These are phyloP conservation scores for Mychonastes homosphaera DNA, from an alignment of 139 green algal genomes.

Conservation along the genomic window DNA sequence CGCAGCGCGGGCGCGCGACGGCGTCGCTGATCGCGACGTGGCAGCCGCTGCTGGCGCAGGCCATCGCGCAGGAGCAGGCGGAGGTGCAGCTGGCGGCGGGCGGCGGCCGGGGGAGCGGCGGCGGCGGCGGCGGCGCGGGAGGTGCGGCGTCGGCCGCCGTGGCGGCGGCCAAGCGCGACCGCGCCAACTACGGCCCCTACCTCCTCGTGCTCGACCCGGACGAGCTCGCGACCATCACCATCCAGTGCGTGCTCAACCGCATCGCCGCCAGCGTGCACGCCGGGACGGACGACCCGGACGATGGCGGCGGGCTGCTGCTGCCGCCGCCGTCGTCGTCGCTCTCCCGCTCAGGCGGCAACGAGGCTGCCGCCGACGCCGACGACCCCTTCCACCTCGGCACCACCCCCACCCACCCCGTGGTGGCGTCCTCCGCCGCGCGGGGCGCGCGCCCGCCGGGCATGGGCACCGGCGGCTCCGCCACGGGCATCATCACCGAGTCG, in stretches of 20 bases:
- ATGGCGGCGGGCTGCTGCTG: too few species aligned
- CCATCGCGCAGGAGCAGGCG: slow-evolving; percentile 36
- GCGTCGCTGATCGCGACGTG: slow-evolving; percentile 31
- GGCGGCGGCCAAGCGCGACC: slow-evolving; percentile 20
- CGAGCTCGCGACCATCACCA: slow-evolving; percentile 44
- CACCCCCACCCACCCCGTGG: too few species aligned
- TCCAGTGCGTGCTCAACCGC: slow-evolving; percentile 27
- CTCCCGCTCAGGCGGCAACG: too few species aligned
- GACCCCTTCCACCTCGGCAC: too few species aligned
- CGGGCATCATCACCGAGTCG: too few species aligned
- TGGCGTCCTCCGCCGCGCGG: too few species aligned
- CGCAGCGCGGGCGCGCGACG: neutral
- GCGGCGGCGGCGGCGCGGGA: slow-evolving; percentile 32
- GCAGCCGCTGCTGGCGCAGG: slow-evolving; percentile 25
- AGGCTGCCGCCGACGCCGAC: too few species aligned
- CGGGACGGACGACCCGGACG: too few species aligned
- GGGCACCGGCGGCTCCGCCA: neutral
- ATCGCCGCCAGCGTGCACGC: neutral
- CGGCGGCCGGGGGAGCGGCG: too few species aligned
- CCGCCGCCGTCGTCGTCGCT: too few species aligned
- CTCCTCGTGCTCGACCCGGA: slow-evolving; percentile 40
- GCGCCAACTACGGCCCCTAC: slow-evolving; percentile 44
- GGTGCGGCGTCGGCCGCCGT: slow-evolving; percentile 6
- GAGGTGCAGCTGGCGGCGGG: too few species aligned
- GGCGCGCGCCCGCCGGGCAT: too few species aligned